phyloP scores from a whole-genome alignment of 169 alveolate genomes.

The Plasmodium gaboni region DNA sequence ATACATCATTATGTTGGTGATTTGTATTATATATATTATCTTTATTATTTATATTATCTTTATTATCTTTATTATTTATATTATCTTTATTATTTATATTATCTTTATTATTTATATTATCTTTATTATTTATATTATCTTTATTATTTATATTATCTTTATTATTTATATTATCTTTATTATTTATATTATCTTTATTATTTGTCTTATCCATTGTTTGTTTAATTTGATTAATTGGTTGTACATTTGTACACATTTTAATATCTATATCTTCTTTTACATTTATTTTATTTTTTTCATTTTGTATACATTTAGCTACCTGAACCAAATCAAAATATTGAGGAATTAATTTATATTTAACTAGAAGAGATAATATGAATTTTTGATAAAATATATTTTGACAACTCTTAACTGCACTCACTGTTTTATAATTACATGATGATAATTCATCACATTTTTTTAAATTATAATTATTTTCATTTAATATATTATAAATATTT shows the following conservation, averaged over 20 bases:
- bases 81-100: not conserved
- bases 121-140: not conserved
- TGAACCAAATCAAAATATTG: conserved; percentile 36
- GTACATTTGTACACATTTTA: not conserved
- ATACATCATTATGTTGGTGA: not conserved
- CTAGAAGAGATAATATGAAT: conserved; percentile 16
- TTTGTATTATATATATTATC: not conserved
- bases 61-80: not conserved
- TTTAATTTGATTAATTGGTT: not conserved
- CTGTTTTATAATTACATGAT: too few relatives aligned
- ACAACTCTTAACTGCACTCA: too few relatives aligned
- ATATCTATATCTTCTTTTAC: not conserved
- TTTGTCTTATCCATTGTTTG: not conserved
- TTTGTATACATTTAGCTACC: conserved; percentile 17
- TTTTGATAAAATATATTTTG: not conserved
- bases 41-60: not conserved
- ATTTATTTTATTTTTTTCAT: not conserved
- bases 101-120: not conserved
- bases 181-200: not conserved
- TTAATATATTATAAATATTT: too few relatives aligned
- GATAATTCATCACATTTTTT: too few relatives aligned
- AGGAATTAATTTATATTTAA: conserved; percentile 36
- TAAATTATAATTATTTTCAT: too few relatives aligned
- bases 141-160: not conserved
- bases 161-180: not conserved